phyloP scores from a whole-genome alignment of 768 basidiomycete species.

The Nidularia pulvinata region DNA sequence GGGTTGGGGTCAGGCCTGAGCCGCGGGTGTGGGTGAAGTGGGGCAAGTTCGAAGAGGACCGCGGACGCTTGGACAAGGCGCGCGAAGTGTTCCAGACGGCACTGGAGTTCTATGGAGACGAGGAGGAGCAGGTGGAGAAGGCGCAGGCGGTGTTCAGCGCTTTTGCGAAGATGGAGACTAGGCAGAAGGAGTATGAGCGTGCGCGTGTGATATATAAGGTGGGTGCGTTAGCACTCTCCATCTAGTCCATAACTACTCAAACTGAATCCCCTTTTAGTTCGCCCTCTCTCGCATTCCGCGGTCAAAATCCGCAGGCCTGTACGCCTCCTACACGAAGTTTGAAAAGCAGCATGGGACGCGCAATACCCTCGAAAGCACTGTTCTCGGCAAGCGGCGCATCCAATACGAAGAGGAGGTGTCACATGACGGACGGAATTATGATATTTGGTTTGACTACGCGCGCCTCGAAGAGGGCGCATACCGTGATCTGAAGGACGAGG shows the following conservation, averaged over 20 bases:
- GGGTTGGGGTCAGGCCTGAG: slow-evolving; percentile 77
- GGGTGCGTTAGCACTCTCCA: slow-evolving; percentile 8
- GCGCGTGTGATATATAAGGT: slow-evolving; percentile 98
- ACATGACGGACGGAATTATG: slow-evolving; percentile 93
- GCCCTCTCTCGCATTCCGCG: slow-evolving; percentile 92
- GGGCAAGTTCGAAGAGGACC: slow-evolving; percentile 89
- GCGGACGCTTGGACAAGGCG: slow-evolving; percentile 68
- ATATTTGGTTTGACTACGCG: slow-evolving; percentile 98
- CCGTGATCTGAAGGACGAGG: slow-evolving; percentile 73
- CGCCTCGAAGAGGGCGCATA: slow-evolving; percentile 90
- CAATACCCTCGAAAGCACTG: slow-evolving; percentile 87
- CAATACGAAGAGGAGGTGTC: slow-evolving; percentile 97
- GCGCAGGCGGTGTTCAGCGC: slow-evolving; percentile 92
- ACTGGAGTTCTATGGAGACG: slow-evolving; percentile 87
- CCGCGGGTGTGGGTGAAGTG: slow-evolving; percentile 85
- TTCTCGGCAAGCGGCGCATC: slow-evolving; percentile 96
- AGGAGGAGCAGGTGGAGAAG: slow-evolving; percentile 92
- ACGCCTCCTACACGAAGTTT: slow-evolving; percentile 94
- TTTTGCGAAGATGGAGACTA: slow-evolving; percentile 97
- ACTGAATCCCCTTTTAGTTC: slow-evolving; percentile 51
- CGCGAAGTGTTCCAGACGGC: slow-evolving; percentile 91
- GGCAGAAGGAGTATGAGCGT: slow-evolving; percentile 95
- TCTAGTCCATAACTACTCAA: background rate
- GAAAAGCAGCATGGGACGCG: slow-evolving; percentile 98
- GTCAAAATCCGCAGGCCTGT: slow-evolving; percentile 86